A percentile compares a stretch with the other conserved stretches of the same genome.
Conservation (phyloP, 768 basidiomycete species). For the Xerocomellus chrysenteron region DNA sequence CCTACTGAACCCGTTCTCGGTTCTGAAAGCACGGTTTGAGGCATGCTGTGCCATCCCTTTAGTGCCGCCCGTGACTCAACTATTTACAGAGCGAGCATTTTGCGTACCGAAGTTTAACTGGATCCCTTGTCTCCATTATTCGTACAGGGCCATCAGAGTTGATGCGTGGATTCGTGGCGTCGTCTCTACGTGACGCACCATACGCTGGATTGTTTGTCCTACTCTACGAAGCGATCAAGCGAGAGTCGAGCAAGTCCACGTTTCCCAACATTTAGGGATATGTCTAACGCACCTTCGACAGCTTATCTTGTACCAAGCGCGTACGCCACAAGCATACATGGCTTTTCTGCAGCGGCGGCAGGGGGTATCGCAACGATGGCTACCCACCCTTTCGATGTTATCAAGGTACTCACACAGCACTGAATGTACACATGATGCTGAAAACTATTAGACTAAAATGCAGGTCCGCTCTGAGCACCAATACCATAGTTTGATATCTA, state of each 20-base stretch:
- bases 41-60: slow-evolving; percentile 39
- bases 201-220: slow-evolving; percentile 90
- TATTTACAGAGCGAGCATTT: slow-evolving; percentile 70
- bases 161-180: slow-evolving; percentile 82
- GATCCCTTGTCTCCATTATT: slow-evolving; percentile 57
- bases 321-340: slow-evolving; percentile 55
- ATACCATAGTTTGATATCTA: slow-evolving; percentile 71
- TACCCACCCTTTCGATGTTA: slow-evolving; percentile 92
- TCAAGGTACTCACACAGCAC: slow-evolving; percentile 62
- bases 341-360: slow-evolving; percentile 71
- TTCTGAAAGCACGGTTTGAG: slow-evolving; percentile 92
- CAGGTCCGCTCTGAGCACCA: slow-evolving; percentile 80
- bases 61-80: neutral
- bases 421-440: neutral
- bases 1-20: slow-evolving; percentile 84
- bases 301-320: slow-evolving; percentile 42
- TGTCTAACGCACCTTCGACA: slow-evolving; percentile 23
- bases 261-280: neutral
- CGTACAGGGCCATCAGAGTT: slow-evolving; percentile 79
- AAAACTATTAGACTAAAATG: slow-evolving; percentile 71
- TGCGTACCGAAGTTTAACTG: slow-evolving; percentile 59
- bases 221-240: slow-evolving; percentile 85
- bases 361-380: slow-evolving; percentile 80
- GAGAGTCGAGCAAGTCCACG: slow-evolving; percentile 54
- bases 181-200: slow-evolving; percentile 91